Evolutionary conservation across 345 rosid genomes (phyloP).

Genomic region (Eucalyptus sp.): DNA sequence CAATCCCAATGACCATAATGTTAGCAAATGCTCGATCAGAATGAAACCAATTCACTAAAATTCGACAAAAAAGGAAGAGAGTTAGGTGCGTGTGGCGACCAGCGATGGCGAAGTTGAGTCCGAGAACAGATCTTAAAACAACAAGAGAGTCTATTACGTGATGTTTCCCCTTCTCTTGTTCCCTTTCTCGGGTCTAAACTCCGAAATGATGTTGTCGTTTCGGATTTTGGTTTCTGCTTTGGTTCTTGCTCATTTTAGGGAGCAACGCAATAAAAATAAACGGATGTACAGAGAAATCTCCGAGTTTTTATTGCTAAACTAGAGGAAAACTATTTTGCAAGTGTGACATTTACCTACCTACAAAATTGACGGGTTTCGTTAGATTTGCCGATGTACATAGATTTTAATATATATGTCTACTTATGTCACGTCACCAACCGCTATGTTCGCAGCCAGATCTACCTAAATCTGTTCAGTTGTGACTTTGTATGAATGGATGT

Average conservation of each 20-base stretch:
- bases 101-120: background rate
- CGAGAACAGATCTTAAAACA: background rate
- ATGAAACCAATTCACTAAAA: background rate
- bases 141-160: background rate
- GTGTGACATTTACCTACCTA: background rate
- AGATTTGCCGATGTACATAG: background rate
- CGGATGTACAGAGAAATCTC: background rate
- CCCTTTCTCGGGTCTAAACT: background rate
- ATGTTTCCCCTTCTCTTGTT: background rate
- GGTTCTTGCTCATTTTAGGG: too few relatives aligned
- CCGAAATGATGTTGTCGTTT: background rate
- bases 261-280: background rate
- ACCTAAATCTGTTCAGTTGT: background rate
- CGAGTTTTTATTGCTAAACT: background rate
- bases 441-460: background rate
- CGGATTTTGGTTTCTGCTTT: background rate
- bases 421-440: background rate
- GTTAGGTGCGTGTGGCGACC: background rate
- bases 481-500: background rate
- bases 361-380: background rate
- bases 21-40: background rate
- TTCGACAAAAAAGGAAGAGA: background rate
- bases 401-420: background rate
- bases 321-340: background rate
- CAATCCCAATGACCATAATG: background rate